Conservation (phyloP, 768 basidiomycete species). For the Strobilomyces confusus region DNA sequence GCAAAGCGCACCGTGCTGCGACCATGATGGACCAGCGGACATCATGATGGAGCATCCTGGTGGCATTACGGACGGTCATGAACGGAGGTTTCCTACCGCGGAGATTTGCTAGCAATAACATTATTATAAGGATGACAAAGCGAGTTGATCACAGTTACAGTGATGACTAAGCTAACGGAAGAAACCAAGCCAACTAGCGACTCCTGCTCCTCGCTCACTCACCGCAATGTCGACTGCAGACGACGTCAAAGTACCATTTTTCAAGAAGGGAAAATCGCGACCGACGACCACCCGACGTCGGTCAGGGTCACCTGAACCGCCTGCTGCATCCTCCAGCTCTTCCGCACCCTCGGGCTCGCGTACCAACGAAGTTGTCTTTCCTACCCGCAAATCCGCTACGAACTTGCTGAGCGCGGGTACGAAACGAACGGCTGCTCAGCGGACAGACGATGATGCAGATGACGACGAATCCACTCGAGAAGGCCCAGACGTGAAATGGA, state of each 20-base stretch:
- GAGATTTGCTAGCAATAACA: too few species aligned
- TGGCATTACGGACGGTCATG: too few species aligned
- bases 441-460: conserved; percentile 43
- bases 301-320: conserved; percentile 54
- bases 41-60: too few species aligned
- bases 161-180: conserved; percentile 17
- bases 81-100: too few species aligned
- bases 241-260: conserved; percentile 70
- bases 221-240: conserved; percentile 32
- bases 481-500: conserved; percentile 73
- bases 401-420: conserved; percentile 80
- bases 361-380: conserved; percentile 61
- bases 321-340: conserved; percentile 21
- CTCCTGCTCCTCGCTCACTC: not conserved
- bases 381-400: conserved; percentile 58
- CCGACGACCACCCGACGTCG: conserved; percentile 76
- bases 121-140: conserved; percentile 12
- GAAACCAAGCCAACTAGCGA: not conserved
- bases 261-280: conserved; percentile 80
- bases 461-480: conserved; percentile 42
- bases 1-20: too few species aligned
- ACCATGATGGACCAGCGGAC: too few species aligned
- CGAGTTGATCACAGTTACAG: not conserved
- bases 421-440: conserved; percentile 54
- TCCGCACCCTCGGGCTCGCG: conserved; percentile 30